Evolutionary conservation across 2,329 filamentous ascomycete species (phyloP), one percentile per base, ranked within the genome.

Genomic region (Colletotrichum tropicicola): DNA sequence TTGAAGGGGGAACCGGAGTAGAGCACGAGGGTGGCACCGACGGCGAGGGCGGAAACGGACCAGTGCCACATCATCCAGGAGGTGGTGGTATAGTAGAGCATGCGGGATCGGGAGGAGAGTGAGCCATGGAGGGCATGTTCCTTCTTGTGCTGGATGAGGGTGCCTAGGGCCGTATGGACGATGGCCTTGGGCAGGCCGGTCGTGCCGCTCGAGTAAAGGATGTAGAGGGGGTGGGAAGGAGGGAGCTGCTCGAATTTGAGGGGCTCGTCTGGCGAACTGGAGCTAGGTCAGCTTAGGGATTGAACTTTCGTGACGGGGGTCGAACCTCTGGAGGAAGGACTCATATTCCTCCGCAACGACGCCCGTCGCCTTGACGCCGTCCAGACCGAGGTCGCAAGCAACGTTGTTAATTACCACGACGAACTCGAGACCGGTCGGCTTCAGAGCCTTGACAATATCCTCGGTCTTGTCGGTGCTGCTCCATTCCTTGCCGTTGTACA

Each of bases 21-120:
- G 4, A 98, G 85, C 19, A 98, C 85, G 12, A 98, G 82, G 0
- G 93, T 95, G 10, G 92, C 87, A 56, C 95, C 95, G 28, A 89
- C 90, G 9, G 94, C 92, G 4, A 98, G 88, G 6, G 91, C 93
- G 1, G 93, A 95, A 19, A 98, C 87, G 41, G 94, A 90, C 94
- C 95, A 98, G 76, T 98, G 95, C 94, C 94, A 98, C 95, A 98
- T 98, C 94, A 99, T 98, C 96, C 94, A 98, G 0, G 93, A 97
- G 10, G 91, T 94, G 4, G 94, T 98, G 1, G 94, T 97, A 80
- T 94, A 98, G 81, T 98, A 98, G 77, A 98, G 92, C 73, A 98
- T 85, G 19, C 91, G 87, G 43, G 94, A 92, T 2, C 83, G 81
- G 0, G 90, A 85, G 8, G 85, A 84, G 68, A 99, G 89, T 21